These are phyloP conservation scores for Pseudogymnoascus destructans DNA, from an alignment of 2,329 filamentous ascomycete species.

Conservation along the genomic window DNA sequence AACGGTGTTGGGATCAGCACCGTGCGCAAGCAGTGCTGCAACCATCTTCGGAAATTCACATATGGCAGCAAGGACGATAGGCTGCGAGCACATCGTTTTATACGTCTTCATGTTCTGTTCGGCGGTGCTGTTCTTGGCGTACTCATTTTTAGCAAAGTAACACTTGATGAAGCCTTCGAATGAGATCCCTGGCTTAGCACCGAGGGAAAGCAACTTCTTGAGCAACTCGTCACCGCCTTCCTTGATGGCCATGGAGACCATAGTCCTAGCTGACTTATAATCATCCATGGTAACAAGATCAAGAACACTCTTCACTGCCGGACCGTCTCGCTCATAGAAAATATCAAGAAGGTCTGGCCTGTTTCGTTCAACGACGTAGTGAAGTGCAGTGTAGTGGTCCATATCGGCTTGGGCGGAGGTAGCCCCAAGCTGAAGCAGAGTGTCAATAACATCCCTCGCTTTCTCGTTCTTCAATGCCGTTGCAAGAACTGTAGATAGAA, in stretches of 20 bases:
- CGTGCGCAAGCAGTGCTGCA: constrained; percentile 43
- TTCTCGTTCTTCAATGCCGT: constrained; percentile 48
- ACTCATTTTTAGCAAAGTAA: constrained; percentile 32
- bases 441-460: constrained; percentile 49
- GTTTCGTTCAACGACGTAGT: constrained; percentile 45
- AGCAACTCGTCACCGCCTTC: constrained; percentile 40
- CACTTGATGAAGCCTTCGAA: constrained; percentile 53
- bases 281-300: constrained; percentile 45
- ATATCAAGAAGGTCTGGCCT: constrained; percentile 36
- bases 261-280: constrained; percentile 28
- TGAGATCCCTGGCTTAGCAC: constrained; percentile 45
- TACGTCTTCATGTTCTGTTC: constrained; percentile 40
- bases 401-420: constrained; percentile 61
- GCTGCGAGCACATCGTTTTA: constrained; percentile 41
- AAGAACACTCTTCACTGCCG: constrained; percentile 48
- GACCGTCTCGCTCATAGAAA: constrained; percentile 43
- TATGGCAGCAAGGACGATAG: constrained; percentile 48
- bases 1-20: constrained; percentile 52
- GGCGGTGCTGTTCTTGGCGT: constrained; percentile 27
- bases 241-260: constrained; percentile 46
- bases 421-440: constrained; percentile 57
- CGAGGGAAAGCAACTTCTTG: constrained; percentile 47
- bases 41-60: constrained; percentile 35
- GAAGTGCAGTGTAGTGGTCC: constrained; percentile 49
- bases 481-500: constrained; percentile 58